Base-by-base conservation (phyloP, 176 grass and related monocot species). In the Otatea glauca region DNA sequence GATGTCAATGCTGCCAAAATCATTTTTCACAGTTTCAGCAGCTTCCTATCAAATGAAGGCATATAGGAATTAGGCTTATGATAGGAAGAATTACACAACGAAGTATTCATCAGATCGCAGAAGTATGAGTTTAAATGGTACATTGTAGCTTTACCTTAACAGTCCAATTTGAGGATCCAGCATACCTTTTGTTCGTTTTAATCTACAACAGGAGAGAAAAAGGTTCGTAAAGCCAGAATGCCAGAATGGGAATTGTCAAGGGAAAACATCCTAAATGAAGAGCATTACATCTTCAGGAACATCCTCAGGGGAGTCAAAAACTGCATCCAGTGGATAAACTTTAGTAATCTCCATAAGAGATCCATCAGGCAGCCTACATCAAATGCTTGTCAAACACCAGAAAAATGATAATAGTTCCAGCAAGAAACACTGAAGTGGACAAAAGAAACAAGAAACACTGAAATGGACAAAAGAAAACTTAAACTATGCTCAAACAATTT, bases 1-100 rank as follows among this genome's bases (percentile, higher is more conserved):
- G 71, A 98, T 98, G 78, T 98, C 96, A 86, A 98, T 98, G 78
- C 83, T 95, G 34, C 91, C 96, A 92, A 95, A 98, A 91, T 98
- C 96, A 51, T 90, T 95, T 66, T 94, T 95, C 37, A 98, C 96
- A 71, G 85, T 77, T 83, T 98, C 91, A 48, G 89, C 96, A 76
- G 90, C 93, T 98, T 98, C 96, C 96, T 93, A 51, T 23, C 50
- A 80, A 72, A 80, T 86, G 23, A 66, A 81, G 55, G 51, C 25
- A 85, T 47, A 73, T 50, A 82, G 12, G 29, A 65, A 63, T 84
- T 65, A 86, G 62, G 21, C 67, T 72, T 37, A 29, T 2, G 23
- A 53, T 60, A 56, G 12, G 17, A 72, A 84, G 32, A 13, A 62
- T 69, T 81, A 51, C 16, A 32, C 68, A 82, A 14, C 38, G 70